Base-by-base conservation (phyloP, 2,329 filamentous ascomycete species). In the Coniochaeta sp. region DNA sequence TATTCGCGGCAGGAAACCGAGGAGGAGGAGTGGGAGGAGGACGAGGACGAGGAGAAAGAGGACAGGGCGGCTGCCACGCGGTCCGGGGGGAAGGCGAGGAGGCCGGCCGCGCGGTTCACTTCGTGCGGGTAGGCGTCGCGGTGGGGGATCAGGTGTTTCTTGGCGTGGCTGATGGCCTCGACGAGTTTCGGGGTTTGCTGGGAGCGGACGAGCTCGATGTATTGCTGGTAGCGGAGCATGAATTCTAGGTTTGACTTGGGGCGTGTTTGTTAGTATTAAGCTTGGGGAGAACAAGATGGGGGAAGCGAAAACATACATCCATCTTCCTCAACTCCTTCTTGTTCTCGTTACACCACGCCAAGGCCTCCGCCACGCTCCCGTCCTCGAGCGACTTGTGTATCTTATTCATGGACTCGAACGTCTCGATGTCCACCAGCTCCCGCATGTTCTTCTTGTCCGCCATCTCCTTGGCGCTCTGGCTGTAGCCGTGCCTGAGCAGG, bases 311-410 rank as follows among this genome's bases (percentile, higher is more conserved):
- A 65, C 81, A 56, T 67, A 89, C 87, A 67, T 89, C 86, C 69
- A 89, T 86, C 75, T 94, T 95, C 64, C 91, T 88, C 54, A 99
- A 72, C 56, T 91, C 87, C 62, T 92, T 91, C 69, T 95, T 94
- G 68, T 96, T 96, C 62, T 97, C 92, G 14, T 78, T 82, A 66
- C 94, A 96, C 94, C 94, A 99, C 12, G 83, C 81, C 51, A 99
- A 69, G 18, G 91, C 91, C 61, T 95, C 88, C 31, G 78, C 76
- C 4, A 92, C 87, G 59, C 83, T 88, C 28, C 85, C 83, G 33
- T 77, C 76, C 40, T 81, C 72, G 54, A 99, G 71, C 55, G 85
- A 87, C 60, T 85, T 78, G 53, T 89, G 83, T 58, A 97, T 90
- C 53, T 78, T 79, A 55, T 86, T 86, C 73, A 91, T 92, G 60